phyloP scores from a whole-genome alignment of 106 monocot species.

The Dioscorea alata region DNA sequence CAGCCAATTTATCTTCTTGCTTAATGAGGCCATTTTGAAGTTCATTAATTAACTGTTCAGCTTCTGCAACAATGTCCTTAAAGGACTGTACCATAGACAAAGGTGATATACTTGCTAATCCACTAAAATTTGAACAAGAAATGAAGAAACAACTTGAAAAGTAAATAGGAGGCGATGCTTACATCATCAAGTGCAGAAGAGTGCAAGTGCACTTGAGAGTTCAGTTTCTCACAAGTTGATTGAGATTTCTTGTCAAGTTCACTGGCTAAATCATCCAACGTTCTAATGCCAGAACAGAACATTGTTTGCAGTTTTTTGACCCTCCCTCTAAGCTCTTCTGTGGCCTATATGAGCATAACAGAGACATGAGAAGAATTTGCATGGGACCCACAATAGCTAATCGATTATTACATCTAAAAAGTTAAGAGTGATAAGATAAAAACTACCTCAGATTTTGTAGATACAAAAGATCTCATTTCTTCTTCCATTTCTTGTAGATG shows the following conservation, averaged over 20 bases:
- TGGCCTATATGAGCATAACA: conserved; percentile 21
- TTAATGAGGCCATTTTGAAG: conserved; percentile 43
- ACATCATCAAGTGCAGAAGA: conserved; percentile 56
- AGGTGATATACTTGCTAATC: background rate
- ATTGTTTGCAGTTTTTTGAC: conserved; percentile 47
- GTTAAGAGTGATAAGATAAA: too few species aligned
- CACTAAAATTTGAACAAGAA: background rate
- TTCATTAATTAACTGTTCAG: conserved; percentile 55
- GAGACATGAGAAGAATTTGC: too few species aligned
- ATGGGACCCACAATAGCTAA: too few species aligned
- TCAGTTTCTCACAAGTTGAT: conserved; percentile 40
- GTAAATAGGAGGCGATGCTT: conserved; percentile 1
- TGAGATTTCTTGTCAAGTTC: conserved; percentile 53
- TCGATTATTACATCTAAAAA: too few species aligned
- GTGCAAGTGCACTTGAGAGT: conserved; percentile 48
- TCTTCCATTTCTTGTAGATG: conserved; percentile 65
- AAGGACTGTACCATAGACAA: conserved; percentile 33
- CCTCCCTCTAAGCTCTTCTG: conserved; percentile 42
- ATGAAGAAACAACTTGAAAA: background rate
- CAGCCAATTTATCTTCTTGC: conserved; percentile 53
- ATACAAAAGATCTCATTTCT: conserved; percentile 55
- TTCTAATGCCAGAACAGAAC: conserved; percentile 36
- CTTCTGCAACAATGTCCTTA: conserved; percentile 40
- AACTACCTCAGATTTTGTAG: conserved; percentile 46
- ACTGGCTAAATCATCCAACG: conserved; percentile 40